Base-by-base conservation (phyloP, 1,284 basidiomycete genomes). In the Tremellales sp. region DNA sequence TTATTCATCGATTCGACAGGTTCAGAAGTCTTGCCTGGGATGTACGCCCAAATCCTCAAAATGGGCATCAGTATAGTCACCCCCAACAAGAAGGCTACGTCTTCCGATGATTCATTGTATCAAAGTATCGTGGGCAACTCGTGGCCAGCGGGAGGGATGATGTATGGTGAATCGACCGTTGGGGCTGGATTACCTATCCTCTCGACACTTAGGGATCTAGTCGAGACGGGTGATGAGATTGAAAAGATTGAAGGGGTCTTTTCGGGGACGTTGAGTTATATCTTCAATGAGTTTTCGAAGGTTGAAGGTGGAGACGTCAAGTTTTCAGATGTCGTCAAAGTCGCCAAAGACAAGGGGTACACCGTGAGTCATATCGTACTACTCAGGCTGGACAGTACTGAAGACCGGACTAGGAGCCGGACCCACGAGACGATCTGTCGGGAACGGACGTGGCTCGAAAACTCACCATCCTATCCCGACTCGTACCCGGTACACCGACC, bases 1-100 rank as follows among this genome's bases (percentile, higher is more conserved):
- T 85, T 89, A 3, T 73, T 99, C 19, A 86, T 99, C 51, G 94
- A 99, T 75, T 96, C 93, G 72, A 97, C 96, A 0, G 89, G 91
- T 1, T 86, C 87, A 35, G 86, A 93, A 45, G 78, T 77, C 15
- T 82, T 98, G 31, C 94, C 94, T 2, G 77, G 78, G 23, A 73
- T 87, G 53, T 99, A 98, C 73, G 90, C 96, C 0, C 75, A 78
- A 24, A 86, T 94, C 75, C 77, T 98, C 50, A 76, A 78, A 46
- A 81, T 81, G 6, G 92, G 91, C 7, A 81, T 97, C 48, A 83
- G 86, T 68, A 82, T 99, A 57, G 85, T 96, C 40, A 99, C 94
- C 0, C 94, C 96, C 13, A 99, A 97, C 80, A 99, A 99, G 75
- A 97, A 97, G 76, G 94, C 87, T 0, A 90, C 87, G 68, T 94